Evolutionary conservation across 805 yeast genomes (phyloP), one percentile per base, ranked within the genome.

Genomic region (Sungouiozyma ichnusensis): DNA sequence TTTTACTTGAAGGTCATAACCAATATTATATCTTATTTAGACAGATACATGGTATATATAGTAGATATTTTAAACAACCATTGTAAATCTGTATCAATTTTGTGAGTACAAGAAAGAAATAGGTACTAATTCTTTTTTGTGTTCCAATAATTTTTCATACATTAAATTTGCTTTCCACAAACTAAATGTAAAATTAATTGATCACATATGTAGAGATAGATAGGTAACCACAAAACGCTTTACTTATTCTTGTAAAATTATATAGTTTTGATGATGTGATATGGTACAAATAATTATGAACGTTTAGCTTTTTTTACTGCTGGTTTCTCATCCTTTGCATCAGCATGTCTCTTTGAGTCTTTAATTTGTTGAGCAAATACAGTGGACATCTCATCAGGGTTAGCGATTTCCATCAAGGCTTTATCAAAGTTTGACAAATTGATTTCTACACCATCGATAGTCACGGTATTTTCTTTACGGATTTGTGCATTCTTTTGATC

Each of bases 321-420:
- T 7, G 20, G 14, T 20, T 40, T 16, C 15, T 37, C 39, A 15
- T 9, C 20, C 16, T 35, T 19, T 9, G 20, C 45, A 15, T 54
- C 48, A 42, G 50, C 49, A 39, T 48, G 43, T 52, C 64, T 62
- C 50, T 61, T 61, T 14, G 68, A 66, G 43, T 65, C 60, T 45
- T 67, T 69, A 46, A 71, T 64, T 57, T 76, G 74, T 50, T 74
- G 72, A 37, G 80, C 79, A 59, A 84, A 71, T 46, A 82, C 67
- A 52, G 74, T 70, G 35, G 73, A 67, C 44, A 80, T 65, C 44
- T 77, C 88, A 17, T 76, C 79, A 48, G 84, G 87, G 52, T 80
- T 81, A 43, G 82, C 81, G 51, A 87, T 84, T 68, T 88, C 95
- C 56, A 85, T 72, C 66, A 88, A 75, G 35, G 86, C 86, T 57